Percentiles rank a stretch among this genome's conserved stretches.
phyloP scores from a whole-genome alignment of 441 rosid genomes.

The Populus hybrid region DNA sequence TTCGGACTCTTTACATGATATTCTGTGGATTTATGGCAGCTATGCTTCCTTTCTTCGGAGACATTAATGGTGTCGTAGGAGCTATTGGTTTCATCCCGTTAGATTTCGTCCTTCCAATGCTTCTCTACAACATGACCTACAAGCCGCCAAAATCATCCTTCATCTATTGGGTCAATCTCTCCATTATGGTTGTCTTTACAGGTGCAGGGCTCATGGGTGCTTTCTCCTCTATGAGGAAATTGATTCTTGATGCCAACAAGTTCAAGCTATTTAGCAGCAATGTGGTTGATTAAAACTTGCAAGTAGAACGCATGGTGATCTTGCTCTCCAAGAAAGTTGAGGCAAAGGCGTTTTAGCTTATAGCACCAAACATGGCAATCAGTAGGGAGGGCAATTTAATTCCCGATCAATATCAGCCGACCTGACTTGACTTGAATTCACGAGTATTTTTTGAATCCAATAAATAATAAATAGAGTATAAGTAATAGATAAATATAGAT shows the following conservation, averaged over 20 bases:
- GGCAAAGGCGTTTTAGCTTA: background rate
- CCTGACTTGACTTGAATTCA: no score
- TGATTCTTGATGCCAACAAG: slow-evolving; percentile 71
- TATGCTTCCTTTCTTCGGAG: slow-evolving; percentile 91
- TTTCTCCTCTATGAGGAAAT: slow-evolving; percentile 74
- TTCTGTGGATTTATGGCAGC: slow-evolving; percentile 92
- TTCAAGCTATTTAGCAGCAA: slow-evolving; percentile 86
- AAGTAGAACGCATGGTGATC: background rate
- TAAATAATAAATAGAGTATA: no score
- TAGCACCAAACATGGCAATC: background rate
- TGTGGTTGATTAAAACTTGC: slow-evolving; percentile 48
- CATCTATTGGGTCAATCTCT: slow-evolving; percentile 60
- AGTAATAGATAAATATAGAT: no score
- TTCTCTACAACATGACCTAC: slow-evolving; percentile 81
- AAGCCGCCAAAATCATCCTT: slow-evolving; percentile 57
- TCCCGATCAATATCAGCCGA: no score
- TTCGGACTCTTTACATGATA: slow-evolving; percentile 63
- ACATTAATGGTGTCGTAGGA: slow-evolving; percentile 78
- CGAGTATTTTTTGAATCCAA: no score
- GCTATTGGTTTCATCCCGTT: slow-evolving; percentile 91
- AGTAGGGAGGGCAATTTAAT: background rate
- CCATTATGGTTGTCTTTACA: slow-evolving; percentile 61
- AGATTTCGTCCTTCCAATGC: slow-evolving; percentile 89
- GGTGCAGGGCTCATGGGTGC: slow-evolving; percentile 75
- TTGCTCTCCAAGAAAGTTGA: background rate